Percentiles rank a stretch among this genome's conserved stretches.
These are phyloP conservation scores for Colletotrichum sp. DNA, from an alignment of 2,329 filamentous ascomycete genomes.

Conservation along the genomic window DNA sequence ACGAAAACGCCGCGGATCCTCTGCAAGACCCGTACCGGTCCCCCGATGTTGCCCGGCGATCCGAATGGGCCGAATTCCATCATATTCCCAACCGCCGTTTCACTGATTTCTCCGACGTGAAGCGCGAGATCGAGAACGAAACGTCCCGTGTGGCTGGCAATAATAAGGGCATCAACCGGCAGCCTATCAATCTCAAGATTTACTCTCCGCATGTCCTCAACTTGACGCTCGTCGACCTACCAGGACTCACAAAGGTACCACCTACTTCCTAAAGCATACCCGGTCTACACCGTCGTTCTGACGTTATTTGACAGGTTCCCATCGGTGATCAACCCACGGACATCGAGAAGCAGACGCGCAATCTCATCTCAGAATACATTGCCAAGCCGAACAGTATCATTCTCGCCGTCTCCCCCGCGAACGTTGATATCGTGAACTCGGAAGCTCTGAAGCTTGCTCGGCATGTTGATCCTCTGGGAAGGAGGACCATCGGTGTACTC, in stretches of 20 bases:
- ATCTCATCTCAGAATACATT: conserved; percentile 96
- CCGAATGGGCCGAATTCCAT: conserved; percentile 93
- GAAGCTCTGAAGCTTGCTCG: conserved; percentile 95
- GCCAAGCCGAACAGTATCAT: conserved; percentile 99
- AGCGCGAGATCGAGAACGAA: conserved; percentile 96
- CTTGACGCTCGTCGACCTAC: conserved; percentile 93
- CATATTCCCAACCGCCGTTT: conserved; percentile 90
- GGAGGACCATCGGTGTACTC: conserved; percentile 93
- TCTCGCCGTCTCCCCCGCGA: conserved; percentile 93
- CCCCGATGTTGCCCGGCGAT: conserved; percentile 69
- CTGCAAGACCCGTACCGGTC: conserved; percentile 76
- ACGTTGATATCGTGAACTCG: conserved; percentile 98
- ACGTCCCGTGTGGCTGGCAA: conserved; percentile 89
- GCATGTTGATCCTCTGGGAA: conserved; percentile 93
- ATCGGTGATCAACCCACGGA: conserved; percentile 97
- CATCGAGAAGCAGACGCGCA: conserved; percentile 98
- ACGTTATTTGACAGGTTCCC: conserved; percentile 66
- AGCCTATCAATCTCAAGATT: conserved; percentile 98
- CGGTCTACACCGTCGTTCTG: not conserved
- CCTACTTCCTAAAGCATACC: not conserved
- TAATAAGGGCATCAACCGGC: conserved; percentile 98
- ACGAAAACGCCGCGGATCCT: conserved; percentile 70
- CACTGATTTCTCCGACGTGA: conserved; percentile 91
- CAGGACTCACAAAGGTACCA: conserved; percentile 88
- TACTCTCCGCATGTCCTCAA: conserved; percentile 97